phyloP scores from a whole-genome alignment of 2,329 filamentous ascomycete genomes.

The Clarireedia monteithiana region DNA sequence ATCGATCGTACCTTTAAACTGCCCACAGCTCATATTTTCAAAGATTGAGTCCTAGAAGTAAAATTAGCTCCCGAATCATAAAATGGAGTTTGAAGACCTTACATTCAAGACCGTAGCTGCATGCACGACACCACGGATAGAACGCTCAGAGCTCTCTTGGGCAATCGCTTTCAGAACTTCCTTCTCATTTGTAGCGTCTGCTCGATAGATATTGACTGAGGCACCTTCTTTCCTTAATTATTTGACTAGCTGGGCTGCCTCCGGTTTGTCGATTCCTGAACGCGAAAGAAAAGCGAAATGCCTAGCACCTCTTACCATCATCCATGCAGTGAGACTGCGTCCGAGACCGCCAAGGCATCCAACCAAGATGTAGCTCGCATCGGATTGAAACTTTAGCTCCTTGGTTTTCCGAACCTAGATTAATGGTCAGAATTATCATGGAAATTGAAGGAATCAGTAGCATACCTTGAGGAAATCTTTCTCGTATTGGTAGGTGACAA shows the following conservation, averaged over 20 bases:
- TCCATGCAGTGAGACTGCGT: conserved; percentile 7
- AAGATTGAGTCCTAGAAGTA: neutral
- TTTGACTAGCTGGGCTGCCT: no score
- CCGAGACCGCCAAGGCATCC: conserved; percentile 16
- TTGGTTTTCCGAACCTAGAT: neutral
- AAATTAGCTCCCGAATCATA: conserved; percentile 18
- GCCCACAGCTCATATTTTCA: neutral
- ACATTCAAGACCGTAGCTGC: neutral
- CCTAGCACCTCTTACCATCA: neutral
- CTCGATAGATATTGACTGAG: no score
- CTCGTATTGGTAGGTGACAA: no score
- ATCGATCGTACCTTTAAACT: conserved; percentile 9
- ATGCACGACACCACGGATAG: conserved; percentile 15
- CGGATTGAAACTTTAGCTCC: neutral
- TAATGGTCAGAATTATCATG: no score
- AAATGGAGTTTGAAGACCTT: neutral
- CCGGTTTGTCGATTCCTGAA: no score
- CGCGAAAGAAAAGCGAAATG: no score
- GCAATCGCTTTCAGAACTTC: conserved; percentile 1
- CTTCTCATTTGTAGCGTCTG: no score
- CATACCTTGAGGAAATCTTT: no score
- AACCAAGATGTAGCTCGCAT: conserved; percentile 8
- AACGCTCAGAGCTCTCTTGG: conserved; percentile 31
- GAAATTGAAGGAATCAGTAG: no score
- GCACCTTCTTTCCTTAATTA: no score